These are phyloP conservation scores for Penicillium paneum DNA, from an alignment of 2,329 filamentous ascomycete genomes.

Conservation along the genomic window DNA sequence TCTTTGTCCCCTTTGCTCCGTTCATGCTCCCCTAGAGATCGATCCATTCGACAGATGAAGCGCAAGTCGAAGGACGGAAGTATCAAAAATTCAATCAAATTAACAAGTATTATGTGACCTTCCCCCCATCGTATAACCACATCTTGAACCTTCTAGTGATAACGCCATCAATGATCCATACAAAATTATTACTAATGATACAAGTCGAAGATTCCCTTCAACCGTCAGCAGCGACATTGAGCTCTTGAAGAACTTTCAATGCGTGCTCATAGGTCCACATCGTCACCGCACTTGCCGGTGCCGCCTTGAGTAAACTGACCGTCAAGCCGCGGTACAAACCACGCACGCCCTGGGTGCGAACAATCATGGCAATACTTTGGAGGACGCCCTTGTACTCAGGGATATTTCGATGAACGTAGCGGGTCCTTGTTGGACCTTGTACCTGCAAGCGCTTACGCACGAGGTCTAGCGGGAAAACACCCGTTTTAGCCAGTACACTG, in stretches of 20 bases:
- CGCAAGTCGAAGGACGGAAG: no score
- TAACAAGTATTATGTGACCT: neutral
- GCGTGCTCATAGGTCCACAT: slow-evolving; percentile 91
- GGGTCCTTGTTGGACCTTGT: slow-evolving; percentile 77
- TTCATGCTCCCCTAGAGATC: no score
- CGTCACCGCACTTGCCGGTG: slow-evolving; percentile 86
- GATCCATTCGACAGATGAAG: no score
- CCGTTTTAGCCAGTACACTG: slow-evolving; percentile 79
- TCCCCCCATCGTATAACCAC: neutral
- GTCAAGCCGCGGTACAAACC: slow-evolving; percentile 85
- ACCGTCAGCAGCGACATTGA: slow-evolving; percentile 23
- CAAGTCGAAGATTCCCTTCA: neutral
- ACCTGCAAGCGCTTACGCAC: slow-evolving; percentile 92
- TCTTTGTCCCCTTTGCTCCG: no score
- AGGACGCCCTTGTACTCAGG: slow-evolving; percentile 73
- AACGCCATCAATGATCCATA: slow-evolving; percentile 8
- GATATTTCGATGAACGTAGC: slow-evolving; percentile 83
- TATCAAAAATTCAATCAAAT: no score
- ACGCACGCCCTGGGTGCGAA: slow-evolving; percentile 68
- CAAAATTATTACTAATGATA: neutral
- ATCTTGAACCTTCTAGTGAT: neutral
- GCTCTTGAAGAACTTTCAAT: slow-evolving; percentile 57
- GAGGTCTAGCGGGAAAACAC: slow-evolving; percentile 87
- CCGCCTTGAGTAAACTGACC: slow-evolving; percentile 87
- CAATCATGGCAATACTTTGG: slow-evolving; percentile 64